phyloP scores from a whole-genome alignment of 2,329 filamentous ascomycete genomes.

The Arthroderma uncinatum region DNA sequence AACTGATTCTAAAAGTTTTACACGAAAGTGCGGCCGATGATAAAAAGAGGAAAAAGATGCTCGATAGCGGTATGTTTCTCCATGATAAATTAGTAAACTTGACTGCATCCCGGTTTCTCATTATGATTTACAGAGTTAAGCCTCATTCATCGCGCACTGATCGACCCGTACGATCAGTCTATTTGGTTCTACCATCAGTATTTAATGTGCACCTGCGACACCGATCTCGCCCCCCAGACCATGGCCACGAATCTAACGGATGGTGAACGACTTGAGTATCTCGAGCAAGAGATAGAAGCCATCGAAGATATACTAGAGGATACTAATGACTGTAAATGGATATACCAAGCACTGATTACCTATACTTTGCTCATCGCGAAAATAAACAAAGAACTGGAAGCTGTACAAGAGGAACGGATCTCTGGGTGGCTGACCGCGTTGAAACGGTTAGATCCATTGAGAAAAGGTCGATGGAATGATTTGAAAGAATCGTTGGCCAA shows the following conservation, averaged over 20 bases:
- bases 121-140: constrained; percentile 49
- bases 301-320: constrained; percentile 56
- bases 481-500: constrained; percentile 40
- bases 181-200: constrained; percentile 96
- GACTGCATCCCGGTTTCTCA: not conserved
- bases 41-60: constrained; percentile 52
- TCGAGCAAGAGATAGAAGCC: constrained; percentile 60
- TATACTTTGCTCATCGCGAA: constrained; percentile 52
- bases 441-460: constrained; percentile 59
- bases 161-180: constrained; percentile 87
- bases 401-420: constrained; percentile 38
- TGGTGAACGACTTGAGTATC: constrained; percentile 53
- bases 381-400: constrained; percentile 38
- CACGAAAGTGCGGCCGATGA: constrained; percentile 57
- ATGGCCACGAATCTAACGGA: constrained; percentile 55
- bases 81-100: not conserved
- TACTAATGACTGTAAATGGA: constrained; percentile 69
- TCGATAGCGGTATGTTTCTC: constrained; percentile 53
- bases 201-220: constrained; percentile 58
- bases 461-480: constrained; percentile 65
- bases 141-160: constrained; percentile 65
- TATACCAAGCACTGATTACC: constrained; percentile 75
- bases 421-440: constrained; percentile 53
- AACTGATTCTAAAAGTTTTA: constrained; percentile 66
- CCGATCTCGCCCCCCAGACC: constrained; percentile 35